phyloP scores from a whole-genome alignment of 2,329 filamentous ascomycete genomes.

The Macrophomina tecta region DNA sequence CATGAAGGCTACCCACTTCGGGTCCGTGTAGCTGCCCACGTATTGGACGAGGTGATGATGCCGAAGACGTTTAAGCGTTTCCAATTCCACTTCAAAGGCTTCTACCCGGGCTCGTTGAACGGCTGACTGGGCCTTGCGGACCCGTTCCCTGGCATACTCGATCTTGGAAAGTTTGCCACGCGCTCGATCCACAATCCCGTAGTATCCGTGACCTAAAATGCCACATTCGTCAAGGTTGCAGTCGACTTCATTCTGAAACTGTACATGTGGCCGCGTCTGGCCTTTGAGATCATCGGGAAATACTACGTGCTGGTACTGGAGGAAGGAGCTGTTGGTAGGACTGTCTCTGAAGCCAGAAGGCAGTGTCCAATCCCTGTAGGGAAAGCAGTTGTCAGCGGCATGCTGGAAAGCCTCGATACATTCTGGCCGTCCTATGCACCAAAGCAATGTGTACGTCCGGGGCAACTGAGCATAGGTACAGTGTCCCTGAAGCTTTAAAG shows the following conservation, averaged over 20 bases:
- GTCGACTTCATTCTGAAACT: neutral
- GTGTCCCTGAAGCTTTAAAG: neutral
- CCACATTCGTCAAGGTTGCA: neutral
- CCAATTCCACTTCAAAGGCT: conserved; percentile 28
- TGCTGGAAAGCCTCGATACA: too few relatives aligned
- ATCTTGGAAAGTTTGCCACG: neutral
- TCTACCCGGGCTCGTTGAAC: neutral
- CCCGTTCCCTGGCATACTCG: neutral
- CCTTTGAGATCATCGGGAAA: too few relatives aligned
- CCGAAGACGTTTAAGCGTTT: conserved; percentile 29
- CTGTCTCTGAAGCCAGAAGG: too few relatives aligned
- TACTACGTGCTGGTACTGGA: too few relatives aligned
- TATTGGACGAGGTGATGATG: conserved; percentile 36
- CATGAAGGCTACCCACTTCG: conserved; percentile 13
- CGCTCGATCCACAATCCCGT: neutral
- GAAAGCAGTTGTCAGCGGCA: too few relatives aligned
- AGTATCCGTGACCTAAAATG: neutral
- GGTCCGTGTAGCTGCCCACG: conserved; percentile 30
- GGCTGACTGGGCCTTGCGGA: neutral
- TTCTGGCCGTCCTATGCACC: too few relatives aligned
- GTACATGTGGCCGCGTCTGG: neutral
- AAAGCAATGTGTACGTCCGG: too few relatives aligned
- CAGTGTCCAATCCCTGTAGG: too few relatives aligned
- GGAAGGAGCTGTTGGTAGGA: too few relatives aligned
- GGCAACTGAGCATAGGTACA: neutral